Percentiles rank a stretch among this genome's conserved stretches.
Conservation (phyloP, 2,329 filamentous ascomycete genomes). For the Mycosphaerelloides madeirae region DNA sequence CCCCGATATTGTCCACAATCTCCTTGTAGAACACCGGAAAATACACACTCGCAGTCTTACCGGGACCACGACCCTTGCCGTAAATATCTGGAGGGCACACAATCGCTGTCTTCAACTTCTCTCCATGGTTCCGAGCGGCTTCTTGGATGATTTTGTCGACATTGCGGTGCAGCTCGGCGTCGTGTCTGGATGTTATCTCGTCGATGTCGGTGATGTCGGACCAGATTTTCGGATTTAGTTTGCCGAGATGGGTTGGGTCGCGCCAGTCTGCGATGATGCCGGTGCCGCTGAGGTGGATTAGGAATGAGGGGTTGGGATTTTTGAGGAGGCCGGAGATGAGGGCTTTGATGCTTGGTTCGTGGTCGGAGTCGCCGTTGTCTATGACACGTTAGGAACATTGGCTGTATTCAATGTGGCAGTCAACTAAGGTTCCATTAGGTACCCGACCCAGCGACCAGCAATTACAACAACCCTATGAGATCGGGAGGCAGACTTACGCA, state of each 20-base stretch:
- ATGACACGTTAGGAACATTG: slow-evolving; percentile 9
- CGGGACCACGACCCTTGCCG: slow-evolving; percentile 37
- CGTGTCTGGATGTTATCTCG: slow-evolving; percentile 51
- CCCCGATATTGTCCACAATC: slow-evolving; percentile 33
- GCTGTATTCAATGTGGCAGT: no score
- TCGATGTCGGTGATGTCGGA: slow-evolving; percentile 50
- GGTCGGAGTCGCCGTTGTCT: slow-evolving; percentile 41
- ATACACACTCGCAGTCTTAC: slow-evolving; percentile 39
- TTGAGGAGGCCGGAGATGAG: slow-evolving; percentile 47
- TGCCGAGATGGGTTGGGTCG: slow-evolving; percentile 36
- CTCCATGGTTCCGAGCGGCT: slow-evolving; percentile 39
- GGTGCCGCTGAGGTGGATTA: slow-evolving; percentile 51
- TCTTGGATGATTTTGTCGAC: slow-evolving; percentile 61
- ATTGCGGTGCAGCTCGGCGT: slow-evolving; percentile 55
- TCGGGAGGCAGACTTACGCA: slow-evolving; percentile 35
- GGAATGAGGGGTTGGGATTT: slow-evolving; percentile 16
- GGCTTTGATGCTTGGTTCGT: slow-evolving; percentile 40
- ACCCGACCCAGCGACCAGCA: not conserved
- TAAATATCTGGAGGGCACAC: slow-evolving; percentile 63
- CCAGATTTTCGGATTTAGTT: slow-evolving; percentile 40
- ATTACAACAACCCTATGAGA: not conserved
- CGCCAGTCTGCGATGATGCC: slow-evolving; percentile 49
- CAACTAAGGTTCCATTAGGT: no score
- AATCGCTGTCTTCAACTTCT: slow-evolving; percentile 53
- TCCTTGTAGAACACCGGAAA: slow-evolving; percentile 38